phyloP scores from a whole-genome alignment of 139 green algal species.

The Tetradesmus lagerheimii region DNA sequence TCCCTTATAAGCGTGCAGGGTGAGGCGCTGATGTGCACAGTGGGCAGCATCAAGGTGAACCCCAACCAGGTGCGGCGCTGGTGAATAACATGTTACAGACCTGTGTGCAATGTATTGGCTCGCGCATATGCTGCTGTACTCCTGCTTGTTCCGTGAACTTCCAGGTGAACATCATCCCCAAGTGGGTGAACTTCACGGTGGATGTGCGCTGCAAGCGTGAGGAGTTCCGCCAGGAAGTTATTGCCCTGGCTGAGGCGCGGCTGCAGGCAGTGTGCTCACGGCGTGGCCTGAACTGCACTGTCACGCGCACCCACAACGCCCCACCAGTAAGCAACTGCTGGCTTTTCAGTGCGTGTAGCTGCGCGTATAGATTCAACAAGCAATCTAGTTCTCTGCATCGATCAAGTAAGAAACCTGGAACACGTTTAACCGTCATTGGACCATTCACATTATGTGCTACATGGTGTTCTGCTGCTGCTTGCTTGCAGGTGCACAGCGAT shows the following conservation, averaged over 20 bases:
- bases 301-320: conserved; percentile 71
- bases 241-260: conserved; percentile 32
- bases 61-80: conserved; percentile 57
- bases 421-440: too few relatives aligned
- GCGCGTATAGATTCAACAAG: too few relatives aligned
- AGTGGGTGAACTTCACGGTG: conserved; percentile 71
- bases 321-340: conserved; percentile 60
- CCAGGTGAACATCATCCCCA: conserved; percentile 89
- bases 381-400: too few relatives aligned
- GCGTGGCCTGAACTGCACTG: conserved; percentile 61
- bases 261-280: conserved; percentile 56
- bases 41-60: conserved; percentile 83
- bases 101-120: too few relatives aligned
- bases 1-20: not conserved
- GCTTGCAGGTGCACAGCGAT: conserved; percentile 31
- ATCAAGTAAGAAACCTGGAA: too few relatives aligned
- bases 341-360: too few relatives aligned
- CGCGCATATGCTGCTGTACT: not conserved
- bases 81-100: too few relatives aligned
- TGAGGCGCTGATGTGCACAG: conserved; percentile 90
- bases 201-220: conserved; percentile 73
- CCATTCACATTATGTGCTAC: not conserved
- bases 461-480: not conserved
- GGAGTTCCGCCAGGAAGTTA: conserved; percentile 44
- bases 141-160: conserved; percentile 9